phyloP scores from a whole-genome alignment of 768 basidiomycete genomes.

The Cystofilobasidium macerans region DNA sequence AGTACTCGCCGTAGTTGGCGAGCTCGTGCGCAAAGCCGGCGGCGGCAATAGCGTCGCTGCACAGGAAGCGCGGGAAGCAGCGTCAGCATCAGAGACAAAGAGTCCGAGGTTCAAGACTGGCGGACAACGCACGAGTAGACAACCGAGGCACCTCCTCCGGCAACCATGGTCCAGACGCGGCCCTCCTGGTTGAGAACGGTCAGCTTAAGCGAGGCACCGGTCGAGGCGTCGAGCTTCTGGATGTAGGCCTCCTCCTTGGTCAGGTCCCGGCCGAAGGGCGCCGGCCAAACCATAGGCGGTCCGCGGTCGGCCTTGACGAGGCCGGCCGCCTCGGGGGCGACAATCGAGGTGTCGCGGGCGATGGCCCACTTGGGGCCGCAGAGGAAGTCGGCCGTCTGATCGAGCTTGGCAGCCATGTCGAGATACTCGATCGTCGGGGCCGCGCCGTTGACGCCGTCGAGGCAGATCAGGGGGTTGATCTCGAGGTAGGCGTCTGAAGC shows the following conservation, averaged over 20 bases:
- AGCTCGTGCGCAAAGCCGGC: slow-evolving; percentile 94
- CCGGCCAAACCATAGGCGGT: slow-evolving; percentile 77
- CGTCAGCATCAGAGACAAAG: not conserved
- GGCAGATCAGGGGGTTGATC: slow-evolving; percentile 94
- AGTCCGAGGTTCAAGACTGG: not conserved
- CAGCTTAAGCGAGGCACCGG: slow-evolving; percentile 94
- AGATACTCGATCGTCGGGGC: slow-evolving; percentile 81
- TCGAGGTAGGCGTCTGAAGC: slow-evolving; percentile 77
- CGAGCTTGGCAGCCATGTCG: slow-evolving; percentile 99
- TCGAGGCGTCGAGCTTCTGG: slow-evolving; percentile 91
- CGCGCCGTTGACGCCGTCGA: slow-evolving; percentile 62
- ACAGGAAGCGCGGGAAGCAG: slow-evolving; percentile 27
- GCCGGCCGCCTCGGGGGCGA: slow-evolving; percentile 44
- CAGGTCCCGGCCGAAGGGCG: slow-evolving; percentile 91
- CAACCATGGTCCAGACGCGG: slow-evolving; percentile 99
- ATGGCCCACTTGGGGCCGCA: slow-evolving; percentile 98
- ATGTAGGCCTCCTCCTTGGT: slow-evolving; percentile 99
- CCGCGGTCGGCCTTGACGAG: slow-evolving; percentile 77
- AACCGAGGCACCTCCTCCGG: slow-evolving; percentile 78
- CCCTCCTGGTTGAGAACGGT: slow-evolving; percentile 92
- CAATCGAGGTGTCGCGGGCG: slow-evolving; percentile 67
- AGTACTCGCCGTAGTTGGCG: slow-evolving; percentile 99
- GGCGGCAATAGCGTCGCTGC: slow-evolving; percentile 65
- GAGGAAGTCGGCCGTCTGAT: slow-evolving; percentile 96
- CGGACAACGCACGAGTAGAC: slow-evolving; percentile 45